phyloP scores from a whole-genome alignment of 176 grass and related monocot species.

The Lolium rigidum region DNA sequence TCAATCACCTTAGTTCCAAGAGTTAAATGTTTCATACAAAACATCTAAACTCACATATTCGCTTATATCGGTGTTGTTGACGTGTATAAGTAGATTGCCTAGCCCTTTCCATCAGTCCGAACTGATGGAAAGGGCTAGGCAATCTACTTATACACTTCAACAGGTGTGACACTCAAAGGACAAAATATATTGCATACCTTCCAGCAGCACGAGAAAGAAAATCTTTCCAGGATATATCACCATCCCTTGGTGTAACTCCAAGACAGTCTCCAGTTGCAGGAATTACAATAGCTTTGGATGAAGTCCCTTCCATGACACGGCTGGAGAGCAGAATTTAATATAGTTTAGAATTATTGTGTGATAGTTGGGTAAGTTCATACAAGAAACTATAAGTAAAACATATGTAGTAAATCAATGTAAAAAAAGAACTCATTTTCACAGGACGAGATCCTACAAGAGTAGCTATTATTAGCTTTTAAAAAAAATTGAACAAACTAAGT shows the following conservation, averaged over 20 bases:
- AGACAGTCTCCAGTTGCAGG: slow-evolving; percentile 59
- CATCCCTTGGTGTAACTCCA: slow-evolving; percentile 68
- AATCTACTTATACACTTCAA: no score
- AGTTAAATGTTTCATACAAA: not conserved
- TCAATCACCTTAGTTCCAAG: not conserved
- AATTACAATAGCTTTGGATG: slow-evolving; percentile 75
- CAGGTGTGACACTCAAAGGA: slow-evolving; percentile 8
- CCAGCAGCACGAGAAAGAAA: slow-evolving; percentile 64
- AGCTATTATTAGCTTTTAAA: no score
- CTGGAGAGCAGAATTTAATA: slow-evolving; percentile 50
- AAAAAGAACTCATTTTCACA: not conserved
- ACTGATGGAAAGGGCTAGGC: no score
- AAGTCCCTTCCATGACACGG: slow-evolving; percentile 74
- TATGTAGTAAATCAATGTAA: not conserved
- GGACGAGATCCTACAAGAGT: not conserved
- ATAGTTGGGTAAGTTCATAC: not conserved
- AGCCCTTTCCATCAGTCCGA: no score
- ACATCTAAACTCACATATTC: not conserved
- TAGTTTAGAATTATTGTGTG: not conserved
- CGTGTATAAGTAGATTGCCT: no score
- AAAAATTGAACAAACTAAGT: no score
- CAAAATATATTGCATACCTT: slow-evolving; percentile 42
- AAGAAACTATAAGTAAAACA: not conserved
- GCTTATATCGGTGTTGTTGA: not conserved
- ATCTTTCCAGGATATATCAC: slow-evolving; percentile 88